These are phyloP conservation scores for Aureobasidium sp. DNA, from an alignment of 2,329 filamentous ascomycete genomes.

Conservation along the genomic window DNA sequence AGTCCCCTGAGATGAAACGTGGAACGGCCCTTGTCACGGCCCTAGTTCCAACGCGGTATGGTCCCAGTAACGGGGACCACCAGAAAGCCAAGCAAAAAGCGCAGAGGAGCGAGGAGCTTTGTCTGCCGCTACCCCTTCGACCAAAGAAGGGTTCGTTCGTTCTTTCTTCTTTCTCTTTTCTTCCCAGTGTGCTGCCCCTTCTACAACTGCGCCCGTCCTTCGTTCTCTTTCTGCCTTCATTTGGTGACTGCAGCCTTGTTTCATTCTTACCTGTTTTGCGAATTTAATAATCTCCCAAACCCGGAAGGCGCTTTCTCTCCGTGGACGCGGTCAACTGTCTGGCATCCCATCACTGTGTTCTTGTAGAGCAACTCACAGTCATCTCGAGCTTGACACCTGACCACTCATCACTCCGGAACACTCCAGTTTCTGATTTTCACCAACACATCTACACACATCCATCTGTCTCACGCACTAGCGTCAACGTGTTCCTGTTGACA, in stretches of 20 bases:
- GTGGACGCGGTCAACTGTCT: neutral
- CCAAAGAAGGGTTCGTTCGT: neutral
- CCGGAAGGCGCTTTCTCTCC: neutral
- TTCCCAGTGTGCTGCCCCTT: neutral
- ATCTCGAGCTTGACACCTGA: slow-evolving; percentile 4
- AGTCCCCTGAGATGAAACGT: neutral
- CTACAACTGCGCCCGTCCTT: slow-evolving; percentile 4
- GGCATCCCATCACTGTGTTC: neutral
- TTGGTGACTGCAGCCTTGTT: slow-evolving; percentile 10
- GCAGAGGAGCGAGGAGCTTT: neutral
- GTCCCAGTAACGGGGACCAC: too few species aligned
- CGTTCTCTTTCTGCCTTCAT: slow-evolving; percentile 4
- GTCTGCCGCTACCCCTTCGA: neutral
- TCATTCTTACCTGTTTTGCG: slow-evolving; percentile 8
- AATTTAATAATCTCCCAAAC: slow-evolving; percentile 7
- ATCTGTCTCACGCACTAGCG: slow-evolving; percentile 8
- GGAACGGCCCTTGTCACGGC: neutral
- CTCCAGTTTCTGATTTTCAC: neutral
- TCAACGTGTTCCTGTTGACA: slow-evolving; percentile 10
- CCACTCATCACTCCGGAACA: slow-evolving; percentile 2
- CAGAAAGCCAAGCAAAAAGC: too few species aligned
- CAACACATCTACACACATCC: slow-evolving; percentile 1
- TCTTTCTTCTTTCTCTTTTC: slow-evolving; percentile 5
- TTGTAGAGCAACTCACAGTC: slow-evolving; percentile 10
- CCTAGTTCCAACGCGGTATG: too few species aligned